Conservation (phyloP, 2,329 filamentous ascomycete species). For the Exophiala xenobiotica region DNA sequence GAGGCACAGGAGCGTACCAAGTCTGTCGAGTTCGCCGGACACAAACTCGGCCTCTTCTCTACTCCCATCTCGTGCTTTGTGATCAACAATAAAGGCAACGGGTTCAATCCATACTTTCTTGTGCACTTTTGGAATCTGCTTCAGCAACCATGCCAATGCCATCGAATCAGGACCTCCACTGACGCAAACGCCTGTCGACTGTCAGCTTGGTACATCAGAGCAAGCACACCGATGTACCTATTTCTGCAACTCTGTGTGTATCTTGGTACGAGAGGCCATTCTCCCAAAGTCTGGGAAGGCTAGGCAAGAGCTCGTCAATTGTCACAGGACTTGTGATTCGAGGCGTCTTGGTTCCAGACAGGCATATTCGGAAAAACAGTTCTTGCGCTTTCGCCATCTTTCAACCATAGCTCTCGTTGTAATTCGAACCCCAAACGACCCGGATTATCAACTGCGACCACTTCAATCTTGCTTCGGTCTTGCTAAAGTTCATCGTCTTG, state of each 20-base stretch:
- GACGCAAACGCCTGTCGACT: slow-evolving; percentile 60
- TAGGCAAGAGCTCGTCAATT: background rate
- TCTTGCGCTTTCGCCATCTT: background rate
- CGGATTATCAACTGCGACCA: background rate
- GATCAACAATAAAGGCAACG: slow-evolving; percentile 62
- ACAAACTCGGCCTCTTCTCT: slow-evolving; percentile 55
- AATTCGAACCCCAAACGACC: background rate
- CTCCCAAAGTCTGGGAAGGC: background rate
- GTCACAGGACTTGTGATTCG: background rate
- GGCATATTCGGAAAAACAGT: background rate
- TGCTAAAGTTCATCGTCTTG: too few species aligned
- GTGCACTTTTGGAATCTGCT: slow-evolving; percentile 38
- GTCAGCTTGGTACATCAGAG: slow-evolving; percentile 4
- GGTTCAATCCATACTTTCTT: slow-evolving; percentile 35
- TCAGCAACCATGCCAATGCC: slow-evolving; percentile 79
- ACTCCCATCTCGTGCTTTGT: slow-evolving; percentile 57
- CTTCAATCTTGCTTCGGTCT: too few species aligned
- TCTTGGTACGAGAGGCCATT: background rate
- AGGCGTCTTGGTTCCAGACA: background rate
- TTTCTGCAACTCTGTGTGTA: background rate
- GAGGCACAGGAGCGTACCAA: slow-evolving; percentile 39
- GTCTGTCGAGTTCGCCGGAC: slow-evolving; percentile 42
- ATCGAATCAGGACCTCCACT: slow-evolving; percentile 98
- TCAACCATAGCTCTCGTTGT: background rate
- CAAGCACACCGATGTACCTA: slow-evolving; percentile 7